Evolutionary conservation across 768 basidiomycete genomes (phyloP).

Genomic region (Fistulinella prunicolor): DNA sequence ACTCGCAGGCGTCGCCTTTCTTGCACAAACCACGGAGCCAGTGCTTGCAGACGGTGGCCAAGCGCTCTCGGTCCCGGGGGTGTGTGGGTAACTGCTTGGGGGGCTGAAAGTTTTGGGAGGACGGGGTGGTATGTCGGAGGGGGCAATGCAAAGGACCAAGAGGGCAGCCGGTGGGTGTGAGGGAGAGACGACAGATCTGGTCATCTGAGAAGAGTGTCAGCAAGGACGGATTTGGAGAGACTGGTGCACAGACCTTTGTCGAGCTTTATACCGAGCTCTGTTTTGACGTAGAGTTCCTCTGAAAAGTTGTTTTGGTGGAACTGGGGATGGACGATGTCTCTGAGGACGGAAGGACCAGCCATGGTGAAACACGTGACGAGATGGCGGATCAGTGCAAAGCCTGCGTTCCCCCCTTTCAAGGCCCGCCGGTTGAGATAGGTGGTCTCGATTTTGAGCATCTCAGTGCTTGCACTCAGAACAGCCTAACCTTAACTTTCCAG

Average conservation of each 20-base stretch:
- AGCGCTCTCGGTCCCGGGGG: constrained; percentile 76
- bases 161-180: constrained; percentile 84
- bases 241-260: constrained; percentile 66
- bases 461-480: not conserved
- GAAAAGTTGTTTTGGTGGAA: constrained; percentile 92
- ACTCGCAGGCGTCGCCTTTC: constrained; percentile 97
- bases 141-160: constrained; percentile 92
- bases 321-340: constrained; percentile 79
- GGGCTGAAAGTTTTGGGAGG: constrained; percentile 85
- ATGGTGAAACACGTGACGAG: not conserved
- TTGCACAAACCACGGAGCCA: constrained; percentile 98
- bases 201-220: constrained; percentile 55
- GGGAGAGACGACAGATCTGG: constrained; percentile 86
- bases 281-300: constrained; percentile 78
- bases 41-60: constrained; percentile 96
- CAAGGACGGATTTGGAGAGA: not conserved
- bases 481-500: constrained; percentile 1
- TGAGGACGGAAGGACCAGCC: constrained; percentile 53
- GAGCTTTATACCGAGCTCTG: constrained; percentile 79
- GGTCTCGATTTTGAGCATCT: not conserved
- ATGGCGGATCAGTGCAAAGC: too few species aligned
- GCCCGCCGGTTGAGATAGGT: too few species aligned
- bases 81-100: constrained; percentile 79
- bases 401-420: too few species aligned
- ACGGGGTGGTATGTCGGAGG: constrained; percentile 86